A percentile compares a stretch with the other conserved stretches of the same genome.
These are phyloP conservation scores for Apiospora rasikravindrae DNA, from an alignment of 2,329 filamentous ascomycete species.

Conservation along the genomic window DNA sequence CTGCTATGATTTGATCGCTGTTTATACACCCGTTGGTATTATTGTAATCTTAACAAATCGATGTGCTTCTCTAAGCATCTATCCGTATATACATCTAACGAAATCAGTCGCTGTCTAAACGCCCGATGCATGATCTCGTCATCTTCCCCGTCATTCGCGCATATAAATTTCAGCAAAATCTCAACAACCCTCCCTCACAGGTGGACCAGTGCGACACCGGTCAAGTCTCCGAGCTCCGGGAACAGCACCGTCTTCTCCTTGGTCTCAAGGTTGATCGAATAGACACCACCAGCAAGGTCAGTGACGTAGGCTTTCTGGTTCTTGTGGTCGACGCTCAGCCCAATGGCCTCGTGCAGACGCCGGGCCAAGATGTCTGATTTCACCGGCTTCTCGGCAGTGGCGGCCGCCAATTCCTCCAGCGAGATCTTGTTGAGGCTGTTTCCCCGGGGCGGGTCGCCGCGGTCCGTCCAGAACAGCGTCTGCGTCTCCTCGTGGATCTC, in stretches of 20 bases:
- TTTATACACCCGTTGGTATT: not conserved
- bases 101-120: conserved; percentile 4
- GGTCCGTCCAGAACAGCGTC: conserved; percentile 64
- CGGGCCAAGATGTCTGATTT: conserved; percentile 26
- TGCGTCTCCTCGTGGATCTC: conserved; percentile 53
- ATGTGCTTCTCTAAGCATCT: not conserved
- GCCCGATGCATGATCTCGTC: not conserved
- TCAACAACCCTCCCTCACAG: not conserved
- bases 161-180: not conserved
- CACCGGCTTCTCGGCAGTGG: not conserved
- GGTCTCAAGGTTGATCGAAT: conserved; percentile 21
- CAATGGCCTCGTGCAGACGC: conserved; percentile 27
- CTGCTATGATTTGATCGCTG: too few species aligned
- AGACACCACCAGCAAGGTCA: conserved; percentile 26
- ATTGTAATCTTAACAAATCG: not conserved
- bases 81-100: not conserved
- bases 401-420: conserved; percentile 23
- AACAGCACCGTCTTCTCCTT: conserved; percentile 25
- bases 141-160: not conserved
- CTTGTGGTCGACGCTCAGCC: conserved; percentile 24
- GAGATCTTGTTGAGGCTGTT: conserved; percentile 55
- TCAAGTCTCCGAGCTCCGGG: conserved; percentile 24
- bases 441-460: conserved; percentile 61
- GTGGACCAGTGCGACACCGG: conserved; percentile 19
- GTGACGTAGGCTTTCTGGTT: conserved; percentile 23